phyloP scores from a whole-genome alignment of 257 asterid species.

The Avicennia marina region DNA sequence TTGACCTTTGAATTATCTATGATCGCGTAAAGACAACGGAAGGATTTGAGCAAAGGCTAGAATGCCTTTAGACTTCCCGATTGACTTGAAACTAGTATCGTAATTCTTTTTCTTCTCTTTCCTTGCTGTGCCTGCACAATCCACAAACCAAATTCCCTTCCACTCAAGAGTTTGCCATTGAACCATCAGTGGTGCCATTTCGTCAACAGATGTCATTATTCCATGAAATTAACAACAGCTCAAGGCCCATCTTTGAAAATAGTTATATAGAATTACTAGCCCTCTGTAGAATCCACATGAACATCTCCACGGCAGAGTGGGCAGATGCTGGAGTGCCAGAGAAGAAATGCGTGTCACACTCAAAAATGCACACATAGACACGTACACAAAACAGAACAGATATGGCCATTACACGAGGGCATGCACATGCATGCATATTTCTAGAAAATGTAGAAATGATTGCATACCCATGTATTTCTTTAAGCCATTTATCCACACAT shows the following conservation, averaged over 20 bases:
- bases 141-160: conserved; percentile 17
- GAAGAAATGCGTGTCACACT: conserved; percentile 12
- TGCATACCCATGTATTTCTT: conserved; percentile 84
- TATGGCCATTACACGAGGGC: too few species aligned
- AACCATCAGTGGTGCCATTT: not conserved
- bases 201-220: conserved; percentile 10
- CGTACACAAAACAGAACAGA: too few species aligned
- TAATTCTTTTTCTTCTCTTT: conserved; percentile 13
- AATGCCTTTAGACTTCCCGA: conserved; percentile 16
- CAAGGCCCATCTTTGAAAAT: too few species aligned
- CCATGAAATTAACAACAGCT: conserved; percentile 11
- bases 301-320: conserved; percentile 95
- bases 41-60: conserved; percentile 14
- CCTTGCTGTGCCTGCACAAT: conserved; percentile 18
- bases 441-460: conserved; percentile 2
- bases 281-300: conserved; percentile 46
- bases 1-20: conserved; percentile 9
- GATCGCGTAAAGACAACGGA: not conserved
- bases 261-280: too few species aligned
- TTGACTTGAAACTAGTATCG: conserved; percentile 8
- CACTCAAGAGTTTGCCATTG: conserved; percentile 14
- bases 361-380: not conserved
- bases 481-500: conserved; percentile 95
- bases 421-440: too few species aligned
- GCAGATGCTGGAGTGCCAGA: conserved; percentile 61